Percentiles rank a stretch among this genome's conserved stretches.
phyloP scores from a whole-genome alignment of 495 filamentous ascomycete genomes.

The Lindgomyces ingoldianus region DNA sequence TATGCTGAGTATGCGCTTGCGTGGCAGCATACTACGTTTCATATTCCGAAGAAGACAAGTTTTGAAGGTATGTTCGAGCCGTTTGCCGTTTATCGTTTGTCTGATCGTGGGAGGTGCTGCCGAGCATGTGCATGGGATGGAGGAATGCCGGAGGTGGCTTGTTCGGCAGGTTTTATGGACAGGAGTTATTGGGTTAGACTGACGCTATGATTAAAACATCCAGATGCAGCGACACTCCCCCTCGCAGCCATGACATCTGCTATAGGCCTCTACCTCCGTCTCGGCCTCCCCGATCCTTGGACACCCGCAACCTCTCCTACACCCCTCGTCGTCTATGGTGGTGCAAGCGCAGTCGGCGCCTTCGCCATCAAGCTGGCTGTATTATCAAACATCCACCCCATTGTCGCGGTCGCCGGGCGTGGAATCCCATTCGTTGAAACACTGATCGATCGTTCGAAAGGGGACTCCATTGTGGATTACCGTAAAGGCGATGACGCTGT shows the following conservation, averaged over 20 bases:
- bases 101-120: too few species aligned
- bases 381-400: constrained; percentile 69
- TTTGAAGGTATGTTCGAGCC: constrained; percentile 70
- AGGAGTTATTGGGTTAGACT: too few species aligned
- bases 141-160: too few species aligned
- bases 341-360: constrained; percentile 64
- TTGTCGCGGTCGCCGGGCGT: constrained; percentile 69
- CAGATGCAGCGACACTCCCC: constrained; percentile 70
- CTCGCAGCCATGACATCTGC: constrained; percentile 75
- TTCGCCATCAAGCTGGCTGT: constrained; percentile 68
- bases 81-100: too few species aligned
- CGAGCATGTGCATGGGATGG: too few species aligned
- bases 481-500: constrained; percentile 60
- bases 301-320: constrained; percentile 41
- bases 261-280: constrained; percentile 59
- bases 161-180: too few species aligned
- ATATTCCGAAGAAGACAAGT: constrained; percentile 60
- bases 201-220: neutral
- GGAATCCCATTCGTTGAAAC: constrained; percentile 58
- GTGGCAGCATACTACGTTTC: constrained; percentile 67
- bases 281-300: constrained; percentile 69
- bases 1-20: constrained; percentile 74
- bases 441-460: constrained; percentile 63
- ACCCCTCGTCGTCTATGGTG: constrained; percentile 70
- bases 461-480: constrained; percentile 73